Conservation (phyloP, 495 filamentous ascomycete genomes). For the Lasiosphaeria miniovina region DNA sequence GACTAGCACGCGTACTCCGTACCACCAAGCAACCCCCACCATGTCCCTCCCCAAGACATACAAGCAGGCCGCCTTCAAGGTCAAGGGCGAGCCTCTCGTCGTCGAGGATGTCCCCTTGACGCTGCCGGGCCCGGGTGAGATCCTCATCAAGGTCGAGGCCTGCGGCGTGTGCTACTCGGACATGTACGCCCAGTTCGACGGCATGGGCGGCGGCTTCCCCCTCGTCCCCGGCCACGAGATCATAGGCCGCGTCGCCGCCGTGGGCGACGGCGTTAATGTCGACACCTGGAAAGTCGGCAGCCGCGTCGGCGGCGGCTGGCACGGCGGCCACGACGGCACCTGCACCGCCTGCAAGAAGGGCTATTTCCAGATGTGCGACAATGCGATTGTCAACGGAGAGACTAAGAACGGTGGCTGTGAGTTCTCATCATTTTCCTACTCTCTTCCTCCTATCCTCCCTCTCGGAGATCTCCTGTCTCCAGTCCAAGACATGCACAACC, state of each 20-base stretch:
- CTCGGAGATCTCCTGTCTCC: neutral
- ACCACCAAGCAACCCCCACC: neutral
- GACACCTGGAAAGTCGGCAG: conserved; percentile 42
- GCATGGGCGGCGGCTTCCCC: conserved; percentile 67
- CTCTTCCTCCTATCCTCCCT: neutral
- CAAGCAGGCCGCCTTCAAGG: conserved; percentile 17
- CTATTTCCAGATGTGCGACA: conserved; percentile 55
- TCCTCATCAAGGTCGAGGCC: conserved; percentile 59
- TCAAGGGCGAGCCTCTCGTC: conserved; percentile 9
- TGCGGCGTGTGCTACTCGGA: conserved; percentile 82
- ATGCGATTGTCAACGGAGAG: conserved; percentile 49
- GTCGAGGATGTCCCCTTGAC: conserved; percentile 38
- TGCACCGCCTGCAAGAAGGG: conserved; percentile 31
- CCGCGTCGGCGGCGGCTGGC: conserved; percentile 41
- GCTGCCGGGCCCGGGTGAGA: conserved; percentile 66
- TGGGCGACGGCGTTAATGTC: conserved; percentile 47
- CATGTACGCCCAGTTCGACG: conserved; percentile 68
- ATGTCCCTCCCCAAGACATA: conserved; percentile 23
- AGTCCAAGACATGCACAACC: neutral
- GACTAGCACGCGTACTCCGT: neutral
- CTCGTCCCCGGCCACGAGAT: conserved; percentile 50
- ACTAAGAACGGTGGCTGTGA: conserved; percentile 49
- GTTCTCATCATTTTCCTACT: neutral
- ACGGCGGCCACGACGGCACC: conserved; percentile 32
- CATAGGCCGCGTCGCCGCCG: conserved; percentile 47